Percentiles rank a stretch among this genome's conserved stretches.
These are phyloP conservation scores for Diatrype stigma DNA, from an alignment of 2,329 filamentous ascomycete species.

Conservation along the genomic window DNA sequence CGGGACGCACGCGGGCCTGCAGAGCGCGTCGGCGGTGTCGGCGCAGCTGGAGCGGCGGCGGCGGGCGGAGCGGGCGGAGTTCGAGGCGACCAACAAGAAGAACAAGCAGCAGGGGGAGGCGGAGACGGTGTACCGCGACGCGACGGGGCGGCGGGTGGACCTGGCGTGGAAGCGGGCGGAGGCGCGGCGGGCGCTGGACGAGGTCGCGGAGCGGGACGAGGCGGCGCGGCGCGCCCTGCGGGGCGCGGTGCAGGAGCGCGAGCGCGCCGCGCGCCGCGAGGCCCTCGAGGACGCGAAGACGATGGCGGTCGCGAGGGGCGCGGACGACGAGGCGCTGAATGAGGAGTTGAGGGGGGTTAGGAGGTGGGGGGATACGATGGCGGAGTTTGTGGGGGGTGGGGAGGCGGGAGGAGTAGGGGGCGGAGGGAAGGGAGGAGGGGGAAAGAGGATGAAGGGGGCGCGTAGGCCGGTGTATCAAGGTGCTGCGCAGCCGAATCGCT, in stretches of 20 bases:
- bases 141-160: conserved; percentile 90
- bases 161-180: conserved; percentile 87
- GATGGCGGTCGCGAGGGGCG: conserved; percentile 72
- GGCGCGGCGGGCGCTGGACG: conserved; percentile 59
- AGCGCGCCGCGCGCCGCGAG: conserved; percentile 61
- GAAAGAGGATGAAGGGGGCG: conserved; percentile 32
- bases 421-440: conserved; percentile 23
- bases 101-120: conserved; percentile 73
- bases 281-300: conserved; percentile 75
- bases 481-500: conserved; percentile 81
- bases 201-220: conserved; percentile 70
- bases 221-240: conserved; percentile 67
- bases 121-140: conserved; percentile 93
- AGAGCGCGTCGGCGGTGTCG: conserved; percentile 75
- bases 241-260: conserved; percentile 78
- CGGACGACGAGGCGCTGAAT: conserved; percentile 87
- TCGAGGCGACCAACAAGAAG: conserved; percentile 10
- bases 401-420: conserved; percentile 11
- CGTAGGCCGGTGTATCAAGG: conserved; percentile 72
- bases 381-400: conserved; percentile 64
- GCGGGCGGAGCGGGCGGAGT: conserved; percentile 30
- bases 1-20: conserved; percentile 81
- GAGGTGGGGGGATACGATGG: conserved; percentile 94
- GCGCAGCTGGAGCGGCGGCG: conserved; percentile 64
- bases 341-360: conserved; percentile 69